Conservation (phyloP, 2,329 filamentous ascomycete species). For the Bipolaris bicolor region DNA sequence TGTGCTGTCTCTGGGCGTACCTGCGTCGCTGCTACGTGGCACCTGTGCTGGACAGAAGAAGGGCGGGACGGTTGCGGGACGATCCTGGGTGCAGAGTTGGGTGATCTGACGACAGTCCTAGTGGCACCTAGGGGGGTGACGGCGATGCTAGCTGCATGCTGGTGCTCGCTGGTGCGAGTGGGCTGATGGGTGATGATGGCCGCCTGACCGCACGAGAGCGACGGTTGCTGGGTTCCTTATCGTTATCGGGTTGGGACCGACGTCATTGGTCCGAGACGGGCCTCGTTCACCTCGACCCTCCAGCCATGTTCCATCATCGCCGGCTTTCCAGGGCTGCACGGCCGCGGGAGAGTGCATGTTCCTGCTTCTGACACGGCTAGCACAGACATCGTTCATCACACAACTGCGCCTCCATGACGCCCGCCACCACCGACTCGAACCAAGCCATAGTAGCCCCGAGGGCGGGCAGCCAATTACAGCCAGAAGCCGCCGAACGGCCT, state of each 20-base stretch:
- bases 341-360: conserved; percentile 23
- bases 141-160: conserved; percentile 38
- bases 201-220: conserved; percentile 24
- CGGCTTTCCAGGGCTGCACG: conserved; percentile 18
- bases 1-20: conserved; percentile 39
- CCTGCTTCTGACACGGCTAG: conserved; percentile 18
- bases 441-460: conserved; percentile 9
- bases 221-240: conserved; percentile 23
- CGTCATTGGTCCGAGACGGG: conserved; percentile 27
- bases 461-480: conserved; percentile 15
- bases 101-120: conserved; percentile 31
- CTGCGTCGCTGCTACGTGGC: conserved; percentile 47
- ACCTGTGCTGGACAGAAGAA: conserved; percentile 44
- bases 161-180: conserved; percentile 1
- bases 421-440: conserved; percentile 6
- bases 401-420: conserved; percentile 17
- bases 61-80: conserved; percentile 45
- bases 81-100: conserved; percentile 43
- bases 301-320: conserved; percentile 15
- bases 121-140: conserved; percentile 31
- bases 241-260: conserved; percentile 30
- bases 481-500: conserved; percentile 1
- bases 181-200: conserved; percentile 14
- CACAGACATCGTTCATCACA: conserved; percentile 13
- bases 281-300: background rate